Percentiles rank a stretch among this genome's conserved stretches.
Conservation (phyloP, 2,329 filamentous ascomycete genomes). For the Ophiostoma himal-ulmi region DNA sequence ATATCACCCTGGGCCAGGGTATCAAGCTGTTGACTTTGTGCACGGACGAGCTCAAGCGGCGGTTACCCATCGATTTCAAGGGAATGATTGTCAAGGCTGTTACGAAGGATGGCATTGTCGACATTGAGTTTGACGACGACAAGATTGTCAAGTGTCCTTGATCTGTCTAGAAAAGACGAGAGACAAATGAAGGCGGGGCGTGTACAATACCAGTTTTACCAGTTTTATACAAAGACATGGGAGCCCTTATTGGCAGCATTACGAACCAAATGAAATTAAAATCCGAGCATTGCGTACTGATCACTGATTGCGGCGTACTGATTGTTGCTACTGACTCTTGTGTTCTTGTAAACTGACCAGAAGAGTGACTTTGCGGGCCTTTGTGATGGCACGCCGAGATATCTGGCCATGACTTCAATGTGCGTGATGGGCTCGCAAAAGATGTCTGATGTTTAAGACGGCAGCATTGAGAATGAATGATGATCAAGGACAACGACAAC, state of each 20-base stretch:
- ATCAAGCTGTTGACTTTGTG: conserved; percentile 92
- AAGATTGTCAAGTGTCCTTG: conserved; percentile 51
- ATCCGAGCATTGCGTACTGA: not conserved
- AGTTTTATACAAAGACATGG: not conserved
- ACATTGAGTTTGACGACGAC: conserved; percentile 80
- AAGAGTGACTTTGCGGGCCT: not conserved
- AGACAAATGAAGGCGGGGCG: not conserved
- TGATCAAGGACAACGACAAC: too few relatives aligned
- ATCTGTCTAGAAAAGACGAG: not conserved
- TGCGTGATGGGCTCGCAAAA: too few relatives aligned
- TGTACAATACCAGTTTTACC: conserved; percentile 9
- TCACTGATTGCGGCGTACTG: not conserved
- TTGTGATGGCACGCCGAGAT: not conserved
- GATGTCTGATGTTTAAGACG: not conserved
- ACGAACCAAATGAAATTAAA: not conserved
- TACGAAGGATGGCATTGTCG: conserved; percentile 85
- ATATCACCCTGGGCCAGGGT: conserved; percentile 83
- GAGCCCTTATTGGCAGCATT: conserved; percentile 9
- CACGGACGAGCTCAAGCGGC: conserved; percentile 92
- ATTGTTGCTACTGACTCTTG: not conserved
- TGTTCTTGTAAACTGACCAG: not conserved
- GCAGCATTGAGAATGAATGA: too few relatives aligned
- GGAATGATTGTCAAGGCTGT: conserved; percentile 91
- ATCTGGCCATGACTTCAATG: not conserved
- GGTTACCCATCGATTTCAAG: conserved; percentile 98